These are phyloP conservation scores for Butyriboletus loyo DNA, from an alignment of 768 basidiomycete species.

Conservation along the genomic window DNA sequence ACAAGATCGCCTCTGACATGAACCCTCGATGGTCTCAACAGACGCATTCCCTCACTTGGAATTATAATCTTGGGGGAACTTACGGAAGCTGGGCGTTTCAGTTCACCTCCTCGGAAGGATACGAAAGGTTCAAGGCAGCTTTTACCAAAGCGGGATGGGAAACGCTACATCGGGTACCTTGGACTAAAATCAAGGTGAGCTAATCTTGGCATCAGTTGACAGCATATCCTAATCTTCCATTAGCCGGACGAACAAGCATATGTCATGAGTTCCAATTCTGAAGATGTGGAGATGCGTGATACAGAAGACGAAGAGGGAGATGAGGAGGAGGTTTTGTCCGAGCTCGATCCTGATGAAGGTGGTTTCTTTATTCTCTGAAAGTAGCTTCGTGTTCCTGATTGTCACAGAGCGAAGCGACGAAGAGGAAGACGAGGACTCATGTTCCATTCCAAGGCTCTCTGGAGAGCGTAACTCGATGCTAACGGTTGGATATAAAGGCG, in stretches of 20 bases:
- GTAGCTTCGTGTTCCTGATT: constrained; percentile 12
- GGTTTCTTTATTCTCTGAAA: constrained; percentile 9
- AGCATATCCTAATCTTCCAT: background rate
- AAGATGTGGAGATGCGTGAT: constrained; percentile 89
- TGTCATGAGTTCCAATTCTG: constrained; percentile 66
- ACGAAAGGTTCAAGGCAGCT: constrained; percentile 52
- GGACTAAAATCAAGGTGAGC: constrained; percentile 76
- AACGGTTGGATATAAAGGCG: constrained; percentile 93
- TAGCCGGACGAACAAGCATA: constrained; percentile 87
- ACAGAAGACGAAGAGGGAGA: constrained; percentile 71
- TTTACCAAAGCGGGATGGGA: constrained; percentile 83
- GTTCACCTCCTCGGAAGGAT: constrained; percentile 57
- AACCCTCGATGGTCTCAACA: constrained; percentile 65
- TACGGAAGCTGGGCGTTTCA: constrained; percentile 82
- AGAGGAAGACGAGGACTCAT: constrained; percentile 37
- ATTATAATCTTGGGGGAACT: constrained; percentile 55
- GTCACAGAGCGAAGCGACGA: constrained; percentile 46
- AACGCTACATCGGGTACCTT: constrained; percentile 64
- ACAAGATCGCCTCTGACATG: constrained; percentile 64
- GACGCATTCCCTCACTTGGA: constrained; percentile 84
- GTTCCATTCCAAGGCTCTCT: constrained; percentile 37
- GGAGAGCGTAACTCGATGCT: constrained; percentile 84
- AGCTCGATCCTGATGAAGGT: constrained; percentile 67
- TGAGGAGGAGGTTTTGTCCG: constrained; percentile 72
- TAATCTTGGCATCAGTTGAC: background rate